phyloP scores from a whole-genome alignment of 768 basidiomycete genomes.

The Gymnopilus dilepis region DNA sequence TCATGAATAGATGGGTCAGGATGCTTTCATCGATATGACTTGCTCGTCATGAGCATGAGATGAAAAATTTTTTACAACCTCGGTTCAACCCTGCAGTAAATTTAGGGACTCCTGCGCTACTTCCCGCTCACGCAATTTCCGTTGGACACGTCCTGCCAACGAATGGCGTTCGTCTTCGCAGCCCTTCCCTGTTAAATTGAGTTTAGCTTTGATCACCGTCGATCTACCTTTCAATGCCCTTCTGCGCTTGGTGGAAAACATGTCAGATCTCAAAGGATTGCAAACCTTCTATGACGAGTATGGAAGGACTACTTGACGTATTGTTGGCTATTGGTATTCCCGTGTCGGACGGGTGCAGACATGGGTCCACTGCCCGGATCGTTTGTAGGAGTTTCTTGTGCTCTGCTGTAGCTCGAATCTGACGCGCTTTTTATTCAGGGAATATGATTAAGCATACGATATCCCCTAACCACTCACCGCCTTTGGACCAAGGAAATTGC shows the following conservation, averaged over 20 bases:
- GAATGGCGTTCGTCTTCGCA: background rate
- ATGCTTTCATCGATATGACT: slow-evolving; percentile 2
- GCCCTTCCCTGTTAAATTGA: background rate
- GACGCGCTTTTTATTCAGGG: too few relatives aligned
- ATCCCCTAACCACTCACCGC: too few relatives aligned
- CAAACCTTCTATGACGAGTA: background rate
- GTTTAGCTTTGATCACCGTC: slow-evolving; percentile 17
- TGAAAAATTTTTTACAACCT: background rate
- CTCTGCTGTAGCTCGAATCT: too few relatives aligned
- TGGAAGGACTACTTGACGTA: background rate
- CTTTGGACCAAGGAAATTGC: too few relatives aligned
- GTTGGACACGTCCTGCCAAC: background rate
- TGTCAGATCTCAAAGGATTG: background rate
- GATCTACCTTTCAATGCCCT: slow-evolving; percentile 7
- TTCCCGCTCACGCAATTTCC: too few relatives aligned
- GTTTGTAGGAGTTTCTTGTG: background rate
- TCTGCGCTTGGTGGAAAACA: background rate
- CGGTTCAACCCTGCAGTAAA: background rate
- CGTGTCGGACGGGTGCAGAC: background rate
- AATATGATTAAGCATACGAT: too few relatives aligned
- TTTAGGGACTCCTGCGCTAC: background rate
- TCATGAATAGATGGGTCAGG: background rate
- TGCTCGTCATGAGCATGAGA: background rate
- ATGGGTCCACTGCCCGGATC: background rate
- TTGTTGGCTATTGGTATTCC: background rate